phyloP scores from a whole-genome alignment of 1,284 basidiomycete genomes.

The Cutaneotrichosporon spelunceum region DNA sequence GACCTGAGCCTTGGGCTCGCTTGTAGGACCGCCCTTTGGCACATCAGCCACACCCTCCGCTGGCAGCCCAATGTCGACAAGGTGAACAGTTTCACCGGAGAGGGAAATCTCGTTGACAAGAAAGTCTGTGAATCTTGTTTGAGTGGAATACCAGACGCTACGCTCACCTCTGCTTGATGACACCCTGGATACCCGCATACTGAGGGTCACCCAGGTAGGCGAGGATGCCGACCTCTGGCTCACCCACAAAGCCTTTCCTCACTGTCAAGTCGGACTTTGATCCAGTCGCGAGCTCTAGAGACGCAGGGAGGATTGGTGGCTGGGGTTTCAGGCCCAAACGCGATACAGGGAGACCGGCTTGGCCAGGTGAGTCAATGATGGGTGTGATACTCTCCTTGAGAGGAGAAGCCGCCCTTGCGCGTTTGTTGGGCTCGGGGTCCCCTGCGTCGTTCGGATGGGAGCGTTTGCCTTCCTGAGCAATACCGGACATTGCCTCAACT shows the following conservation, averaged over 20 bases:
- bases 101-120: constrained; percentile 83
- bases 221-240: constrained; percentile 84
- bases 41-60: constrained; percentile 50
- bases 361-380: constrained; percentile 6
- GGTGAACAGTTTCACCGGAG: constrained; percentile 69
- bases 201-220: constrained; percentile 73
- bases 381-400: background rate
- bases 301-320: constrained; percentile 38
- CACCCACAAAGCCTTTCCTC: constrained; percentile 56
- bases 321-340: constrained; percentile 39
- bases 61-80: constrained; percentile 67
- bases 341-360: constrained; percentile 34
- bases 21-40: constrained; percentile 2
- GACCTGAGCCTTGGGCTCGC: background rate
- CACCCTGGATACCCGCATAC: constrained; percentile 69
- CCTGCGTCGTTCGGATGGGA: background rate
- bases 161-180: constrained; percentile 86
- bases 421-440: background rate
- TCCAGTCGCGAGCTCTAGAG: constrained; percentile 38
- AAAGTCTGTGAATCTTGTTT: constrained; percentile 86
- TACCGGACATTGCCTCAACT: background rate
- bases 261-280: constrained; percentile 31
- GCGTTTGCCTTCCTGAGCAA: background rate
- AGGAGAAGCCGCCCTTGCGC: background rate
- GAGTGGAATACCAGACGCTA: background rate